These are phyloP conservation scores for Huntiella bhutanensis DNA, from an alignment of 2,329 filamentous ascomycete species.

Conservation along the genomic window DNA sequence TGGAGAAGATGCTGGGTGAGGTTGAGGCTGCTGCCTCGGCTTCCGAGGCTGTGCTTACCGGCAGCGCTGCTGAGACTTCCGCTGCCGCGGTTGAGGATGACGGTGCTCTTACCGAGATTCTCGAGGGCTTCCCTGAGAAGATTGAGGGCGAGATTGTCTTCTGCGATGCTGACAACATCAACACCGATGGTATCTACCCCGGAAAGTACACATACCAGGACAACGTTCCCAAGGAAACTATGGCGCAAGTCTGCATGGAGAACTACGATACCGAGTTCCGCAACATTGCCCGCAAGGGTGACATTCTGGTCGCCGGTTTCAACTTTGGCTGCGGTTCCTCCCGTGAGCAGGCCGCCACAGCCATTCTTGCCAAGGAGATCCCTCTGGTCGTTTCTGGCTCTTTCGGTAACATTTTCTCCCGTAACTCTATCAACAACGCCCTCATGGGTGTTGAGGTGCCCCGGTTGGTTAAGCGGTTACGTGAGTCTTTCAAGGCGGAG, in stretches of 20 bases:
- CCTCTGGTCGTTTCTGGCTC: slow-evolving; percentile 63
- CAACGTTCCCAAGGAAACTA: slow-evolving; percentile 51
- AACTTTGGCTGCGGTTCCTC: slow-evolving; percentile 77
- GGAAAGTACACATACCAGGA: slow-evolving; percentile 86
- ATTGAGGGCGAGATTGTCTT: slow-evolving; percentile 78
- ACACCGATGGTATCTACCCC: slow-evolving; percentile 85
- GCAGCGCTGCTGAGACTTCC: slow-evolving; percentile 17
- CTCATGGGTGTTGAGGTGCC: slow-evolving; percentile 55
- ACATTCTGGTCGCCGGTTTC: slow-evolving; percentile 71
- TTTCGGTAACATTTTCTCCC: slow-evolving; percentile 67
- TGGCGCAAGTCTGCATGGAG: slow-evolving; percentile 82
- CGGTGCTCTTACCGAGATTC: slow-evolving; percentile 43
- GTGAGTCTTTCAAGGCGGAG: slow-evolving; percentile 22
- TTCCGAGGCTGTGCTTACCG: slow-evolving; percentile 28
- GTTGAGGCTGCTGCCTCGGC: slow-evolving; percentile 42
- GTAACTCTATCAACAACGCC: slow-evolving; percentile 66
- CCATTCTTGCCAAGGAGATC: slow-evolving; percentile 63
- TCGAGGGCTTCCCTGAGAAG: slow-evolving; percentile 71
- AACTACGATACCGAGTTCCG: slow-evolving; percentile 72
- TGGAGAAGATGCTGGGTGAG: slow-evolving; percentile 52
- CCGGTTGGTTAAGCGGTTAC: slow-evolving; percentile 42
- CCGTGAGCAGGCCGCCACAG: slow-evolving; percentile 75
- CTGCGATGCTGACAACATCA: slow-evolving; percentile 63
- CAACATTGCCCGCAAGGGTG: slow-evolving; percentile 41
- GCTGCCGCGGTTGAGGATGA: slow-evolving; percentile 12